Percentiles rank a stretch among this genome's conserved stretches.
phyloP scores from a whole-genome alignment of 192 early-diverging fungal genomes.

The Rhizophagus clarus region DNA sequence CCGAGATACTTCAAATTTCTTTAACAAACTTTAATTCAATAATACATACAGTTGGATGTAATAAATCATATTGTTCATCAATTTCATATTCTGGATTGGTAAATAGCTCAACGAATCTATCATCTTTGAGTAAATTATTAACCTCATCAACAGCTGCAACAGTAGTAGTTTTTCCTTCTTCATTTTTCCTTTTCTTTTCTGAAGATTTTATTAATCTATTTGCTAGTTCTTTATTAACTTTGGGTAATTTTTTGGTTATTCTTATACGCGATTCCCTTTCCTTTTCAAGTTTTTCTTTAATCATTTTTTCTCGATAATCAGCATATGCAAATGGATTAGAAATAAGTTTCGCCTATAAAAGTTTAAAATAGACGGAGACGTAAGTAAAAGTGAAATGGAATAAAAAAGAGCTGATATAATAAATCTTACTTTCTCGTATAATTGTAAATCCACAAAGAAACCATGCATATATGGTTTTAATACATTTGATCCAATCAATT shows the following conservation, averaged over 20 bases:
- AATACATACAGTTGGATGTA: conserved; percentile 46
- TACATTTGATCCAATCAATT: conserved; percentile 88
- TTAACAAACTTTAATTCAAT: neutral
- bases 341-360: conserved; percentile 76
- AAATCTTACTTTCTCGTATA: conserved; percentile 81
- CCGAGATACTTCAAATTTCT: neutral
- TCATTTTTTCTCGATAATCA: conserved; percentile 78
- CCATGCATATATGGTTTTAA: conserved; percentile 99
- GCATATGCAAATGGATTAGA: conserved; percentile 96
- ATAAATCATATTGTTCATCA: conserved; percentile 84
- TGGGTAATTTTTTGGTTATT: conserved; percentile 83
- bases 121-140: conserved; percentile 72
- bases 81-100: conserved; percentile 90
- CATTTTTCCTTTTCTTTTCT: conserved; percentile 46
- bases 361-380: neutral
- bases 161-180: conserved; percentile 29
- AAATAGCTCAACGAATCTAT: conserved; percentile 87
- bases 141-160: conserved; percentile 31
- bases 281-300: conserved; percentile 83
- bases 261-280: conserved; percentile 87
- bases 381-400: neutral
- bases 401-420: neutral
- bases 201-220: conserved; percentile 59
- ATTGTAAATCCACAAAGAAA: conserved; percentile 93
- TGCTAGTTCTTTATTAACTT: conserved; percentile 91